Percentiles rank a stretch among this genome's conserved stretches.
phyloP scores from a whole-genome alignment of 148 eudicot species.

The Amaranthus palmeri region DNA sequence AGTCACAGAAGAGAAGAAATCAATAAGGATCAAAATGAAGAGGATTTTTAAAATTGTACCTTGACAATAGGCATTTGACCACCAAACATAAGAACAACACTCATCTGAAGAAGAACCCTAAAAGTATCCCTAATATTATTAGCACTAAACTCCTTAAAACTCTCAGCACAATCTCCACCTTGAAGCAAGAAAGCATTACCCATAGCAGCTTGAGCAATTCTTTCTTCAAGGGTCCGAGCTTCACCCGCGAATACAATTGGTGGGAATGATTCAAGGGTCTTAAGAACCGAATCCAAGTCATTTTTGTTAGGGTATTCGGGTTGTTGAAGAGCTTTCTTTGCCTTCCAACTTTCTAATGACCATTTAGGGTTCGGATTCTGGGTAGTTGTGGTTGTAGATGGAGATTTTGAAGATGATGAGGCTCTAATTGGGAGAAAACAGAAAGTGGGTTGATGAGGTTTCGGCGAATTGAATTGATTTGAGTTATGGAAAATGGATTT shows the following conservation, averaged over 20 bases:
- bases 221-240: slow-evolving; percentile 56
- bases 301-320: slow-evolving; percentile 53
- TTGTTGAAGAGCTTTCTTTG: slow-evolving; percentile 47
- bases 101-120: slow-evolving; percentile 65
- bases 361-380: slow-evolving; percentile 25
- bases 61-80: slow-evolving; percentile 77
- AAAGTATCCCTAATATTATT: slow-evolving; percentile 73
- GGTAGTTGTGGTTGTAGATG: slow-evolving; percentile 13
- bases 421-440: slow-evolving; percentile 18
- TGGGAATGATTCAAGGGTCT: slow-evolving; percentile 53
- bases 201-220: slow-evolving; percentile 57
- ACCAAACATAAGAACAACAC: slow-evolving; percentile 76
- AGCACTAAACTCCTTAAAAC: slow-evolving; percentile 68
- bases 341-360: slow-evolving; percentile 51
- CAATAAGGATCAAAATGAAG: not conserved
- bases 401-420: slow-evolving; percentile 14
- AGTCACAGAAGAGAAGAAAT: not conserved
- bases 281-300: slow-evolving; percentile 43
- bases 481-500: slow-evolving; percentile 1
- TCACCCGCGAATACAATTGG: slow-evolving; percentile 74
- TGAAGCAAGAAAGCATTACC: slow-evolving; percentile 61
- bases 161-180: slow-evolving; percentile 86
- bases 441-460: slow-evolving; percentile 29
- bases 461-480: slow-evolving; percentile 2
- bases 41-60: slow-evolving; percentile 22